Percentiles rank a stretch among this genome's conserved stretches.
Conservation (phyloP, 208 protist genomes). For the Crithidia mellificae region DNA sequence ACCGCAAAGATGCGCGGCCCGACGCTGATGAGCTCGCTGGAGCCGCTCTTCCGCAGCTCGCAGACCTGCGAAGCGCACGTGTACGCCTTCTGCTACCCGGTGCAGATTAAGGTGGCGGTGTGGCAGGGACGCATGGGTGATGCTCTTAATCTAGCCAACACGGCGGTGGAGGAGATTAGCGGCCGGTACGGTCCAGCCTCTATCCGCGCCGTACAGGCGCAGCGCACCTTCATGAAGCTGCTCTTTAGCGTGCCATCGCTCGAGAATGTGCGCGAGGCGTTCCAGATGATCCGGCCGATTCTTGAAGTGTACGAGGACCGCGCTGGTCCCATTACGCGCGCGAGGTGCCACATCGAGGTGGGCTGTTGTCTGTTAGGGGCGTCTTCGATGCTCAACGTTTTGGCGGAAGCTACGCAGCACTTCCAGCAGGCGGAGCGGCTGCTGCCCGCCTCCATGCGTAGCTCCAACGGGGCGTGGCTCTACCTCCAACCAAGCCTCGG, state of each 20-base stretch:
- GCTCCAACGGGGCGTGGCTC: conserved; percentile 48
- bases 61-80: conserved; percentile 54
- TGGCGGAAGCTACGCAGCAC: conserved; percentile 47
- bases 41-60: conserved; percentile 46
- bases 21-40: conserved; percentile 38
- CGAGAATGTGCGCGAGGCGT: conserved; percentile 45
- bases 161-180: conserved; percentile 30
- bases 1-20: conserved; percentile 59
- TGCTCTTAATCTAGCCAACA: conserved; percentile 48
- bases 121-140: conserved; percentile 58
- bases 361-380: conserved; percentile 63
- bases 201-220: conserved; percentile 49
- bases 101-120: conserved; percentile 60
- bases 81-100: conserved; percentile 64
- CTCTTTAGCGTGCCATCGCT: conserved; percentile 44
- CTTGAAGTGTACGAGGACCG: conserved; percentile 48
- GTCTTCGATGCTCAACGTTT: conserved; percentile 30
- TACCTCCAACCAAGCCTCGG: conserved; percentile 68
- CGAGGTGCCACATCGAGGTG: conserved; percentile 64
- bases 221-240: conserved; percentile 30
- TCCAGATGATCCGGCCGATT: conserved; percentile 36
- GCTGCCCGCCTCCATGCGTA: conserved; percentile 40
- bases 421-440: conserved; percentile 52
- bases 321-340: conserved; percentile 61
- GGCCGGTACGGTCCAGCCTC: conserved; percentile 34